A percentile compares a stretch with the other conserved stretches of the same genome.
Conservation (phyloP, 2,329 filamentous ascomycete species). For the Ceratocystis huliohia region DNA sequence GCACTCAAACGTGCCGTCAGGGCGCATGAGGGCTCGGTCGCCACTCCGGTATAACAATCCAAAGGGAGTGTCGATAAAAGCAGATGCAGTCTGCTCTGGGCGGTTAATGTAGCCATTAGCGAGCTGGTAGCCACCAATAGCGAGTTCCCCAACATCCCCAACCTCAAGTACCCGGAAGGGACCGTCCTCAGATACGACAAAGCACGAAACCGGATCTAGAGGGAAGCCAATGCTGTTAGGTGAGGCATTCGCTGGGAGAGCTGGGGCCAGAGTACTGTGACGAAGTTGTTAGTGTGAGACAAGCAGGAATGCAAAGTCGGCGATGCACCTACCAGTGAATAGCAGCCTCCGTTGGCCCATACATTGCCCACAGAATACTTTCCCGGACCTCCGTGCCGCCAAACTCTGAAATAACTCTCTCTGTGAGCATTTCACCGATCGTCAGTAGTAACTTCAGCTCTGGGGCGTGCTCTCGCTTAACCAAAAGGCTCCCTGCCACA, state of each 20-base stretch:
- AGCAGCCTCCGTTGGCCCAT: constrained; percentile 81
- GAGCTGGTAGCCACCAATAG: constrained; percentile 66
- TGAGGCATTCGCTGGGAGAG: constrained; percentile 43
- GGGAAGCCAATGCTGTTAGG: constrained; percentile 64
- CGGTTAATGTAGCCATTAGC: constrained; percentile 74
- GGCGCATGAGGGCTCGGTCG: constrained; percentile 60
- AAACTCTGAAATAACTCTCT: constrained; percentile 65
- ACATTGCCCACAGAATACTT: constrained; percentile 81
- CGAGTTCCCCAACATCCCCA: constrained; percentile 66
- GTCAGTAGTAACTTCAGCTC: constrained; percentile 60
- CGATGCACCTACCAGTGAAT: constrained; percentile 55
- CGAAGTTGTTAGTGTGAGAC: background rate
- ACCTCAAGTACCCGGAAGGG: constrained; percentile 44
- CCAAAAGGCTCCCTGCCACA: constrained; percentile 65
- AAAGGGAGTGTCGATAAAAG: constrained; percentile 56
- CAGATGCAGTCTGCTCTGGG: constrained; percentile 56
- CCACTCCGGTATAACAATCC: constrained; percentile 73
- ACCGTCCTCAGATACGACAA: constrained; percentile 45
- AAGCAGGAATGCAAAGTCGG: background rate
- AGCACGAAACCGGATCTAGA: constrained; percentile 68
- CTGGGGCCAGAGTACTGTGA: constrained; percentile 54
- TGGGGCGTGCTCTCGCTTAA: constrained; percentile 54
- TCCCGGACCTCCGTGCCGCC: constrained; percentile 41
- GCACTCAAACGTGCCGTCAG: constrained; percentile 64
- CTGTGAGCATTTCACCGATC: constrained; percentile 85